Conservation (phyloP, 768 basidiomycete species). For the Coprinopsis strossmayeri region DNA sequence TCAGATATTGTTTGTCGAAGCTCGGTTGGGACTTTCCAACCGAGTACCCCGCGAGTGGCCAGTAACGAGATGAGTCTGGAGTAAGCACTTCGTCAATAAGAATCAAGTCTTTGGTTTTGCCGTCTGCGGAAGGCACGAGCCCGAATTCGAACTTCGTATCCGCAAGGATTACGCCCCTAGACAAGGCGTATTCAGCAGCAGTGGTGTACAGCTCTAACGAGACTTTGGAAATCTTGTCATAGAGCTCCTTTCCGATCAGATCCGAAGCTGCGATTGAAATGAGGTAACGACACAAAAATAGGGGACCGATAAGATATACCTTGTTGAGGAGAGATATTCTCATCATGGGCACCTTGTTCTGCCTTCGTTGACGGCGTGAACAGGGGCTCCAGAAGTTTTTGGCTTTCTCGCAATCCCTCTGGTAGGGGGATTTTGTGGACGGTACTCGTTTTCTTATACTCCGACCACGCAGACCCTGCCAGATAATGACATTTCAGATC, state of each 20-base stretch:
- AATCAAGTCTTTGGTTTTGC: slow-evolving; percentile 45
- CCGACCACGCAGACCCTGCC: slow-evolving; percentile 90
- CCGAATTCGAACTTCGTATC: slow-evolving; percentile 99
- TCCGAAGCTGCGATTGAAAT: slow-evolving; percentile 42
- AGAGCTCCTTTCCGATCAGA: slow-evolving; percentile 63
- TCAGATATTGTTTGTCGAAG: slow-evolving; percentile 95
- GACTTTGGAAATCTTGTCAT: slow-evolving; percentile 47
- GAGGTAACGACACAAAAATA: slow-evolving; percentile 5
- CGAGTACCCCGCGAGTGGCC: slow-evolving; percentile 73
- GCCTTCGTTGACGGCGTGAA: slow-evolving; percentile 99
- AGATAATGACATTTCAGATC: not conserved
- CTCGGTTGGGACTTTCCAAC: slow-evolving; percentile 77
- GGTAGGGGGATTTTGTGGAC: slow-evolving; percentile 83
- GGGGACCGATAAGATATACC: slow-evolving; percentile 34
- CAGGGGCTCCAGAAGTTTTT: slow-evolving; percentile 73
- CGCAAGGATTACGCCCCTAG: slow-evolving; percentile 84
- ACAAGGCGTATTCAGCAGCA: slow-evolving; percentile 68
- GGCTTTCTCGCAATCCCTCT: slow-evolving; percentile 74
- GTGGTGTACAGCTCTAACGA: slow-evolving; percentile 64
- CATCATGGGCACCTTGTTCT: slow-evolving; percentile 89
- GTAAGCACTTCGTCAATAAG: slow-evolving; percentile 96
- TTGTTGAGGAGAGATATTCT: slow-evolving; percentile 86
- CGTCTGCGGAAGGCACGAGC: slow-evolving; percentile 40
- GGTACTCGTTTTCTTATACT: slow-evolving; percentile 84
- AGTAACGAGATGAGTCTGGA: slow-evolving; percentile 96